Evolutionary conservation across 306 rosid species (phyloP).

Genomic region (Lathyrus aphaca): DNA sequence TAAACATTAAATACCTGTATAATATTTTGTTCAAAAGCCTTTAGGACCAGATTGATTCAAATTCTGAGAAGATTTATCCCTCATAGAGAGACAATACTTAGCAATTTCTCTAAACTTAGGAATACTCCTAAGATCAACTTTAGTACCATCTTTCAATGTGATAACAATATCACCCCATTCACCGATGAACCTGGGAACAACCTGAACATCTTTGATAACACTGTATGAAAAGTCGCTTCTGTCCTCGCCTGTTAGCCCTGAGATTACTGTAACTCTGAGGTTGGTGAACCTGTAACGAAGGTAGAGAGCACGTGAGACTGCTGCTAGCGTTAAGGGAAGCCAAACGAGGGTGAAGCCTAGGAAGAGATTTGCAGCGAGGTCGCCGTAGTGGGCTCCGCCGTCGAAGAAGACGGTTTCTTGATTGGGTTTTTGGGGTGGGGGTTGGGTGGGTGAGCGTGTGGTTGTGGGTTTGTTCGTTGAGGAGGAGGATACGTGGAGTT

Average conservation of each 20-base stretch:
- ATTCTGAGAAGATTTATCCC: slow-evolving; percentile 31
- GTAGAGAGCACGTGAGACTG: slow-evolving; percentile 70
- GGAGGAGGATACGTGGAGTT: slow-evolving; percentile 75
- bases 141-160: slow-evolving; percentile 84
- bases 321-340: slow-evolving; percentile 85
- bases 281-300: slow-evolving; percentile 91
- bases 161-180: slow-evolving; percentile 95
- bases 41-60: slow-evolving; percentile 55
- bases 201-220: slow-evolving; percentile 86
- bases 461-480: slow-evolving; percentile 62
- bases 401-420: slow-evolving; percentile 81
- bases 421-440: slow-evolving; percentile 40
- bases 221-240: slow-evolving; percentile 79
- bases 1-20: slow-evolving; percentile 1
- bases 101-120: slow-evolving; percentile 89
- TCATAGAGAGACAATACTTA: slow-evolving; percentile 72
- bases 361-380: slow-evolving; percentile 66
- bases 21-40: slow-evolving; percentile 48
- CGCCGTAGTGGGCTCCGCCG: slow-evolving; percentile 97
- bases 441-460: not conserved
- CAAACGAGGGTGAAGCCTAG: slow-evolving; percentile 88
- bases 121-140: slow-evolving; percentile 83
- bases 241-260: slow-evolving; percentile 85
- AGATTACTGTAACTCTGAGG: slow-evolving; percentile 79
- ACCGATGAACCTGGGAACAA: slow-evolving; percentile 87